Percentiles rank a stretch among this genome's conserved stretches.
Evolutionary conservation across 2,329 filamentous ascomycete species (phyloP).

Genomic region (Calonectria multiphialidica): DNA sequence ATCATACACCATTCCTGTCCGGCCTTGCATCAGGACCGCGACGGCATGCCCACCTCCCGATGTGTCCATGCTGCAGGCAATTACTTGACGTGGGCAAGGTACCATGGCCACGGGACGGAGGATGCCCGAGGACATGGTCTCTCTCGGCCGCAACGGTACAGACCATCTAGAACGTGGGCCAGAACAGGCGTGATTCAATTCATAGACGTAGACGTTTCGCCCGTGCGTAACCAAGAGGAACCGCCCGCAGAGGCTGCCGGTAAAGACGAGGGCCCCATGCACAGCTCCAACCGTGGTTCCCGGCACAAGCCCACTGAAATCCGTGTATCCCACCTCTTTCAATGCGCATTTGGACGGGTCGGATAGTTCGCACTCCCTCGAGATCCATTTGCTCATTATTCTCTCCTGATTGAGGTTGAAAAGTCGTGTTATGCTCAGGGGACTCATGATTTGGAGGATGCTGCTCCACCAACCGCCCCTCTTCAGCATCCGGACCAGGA

Average conservation of each 20-base stretch:
- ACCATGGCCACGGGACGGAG: constrained; percentile 64
- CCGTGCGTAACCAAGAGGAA: constrained; percentile 69
- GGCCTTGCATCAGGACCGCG: constrained; percentile 69
- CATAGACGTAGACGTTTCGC: constrained; percentile 68
- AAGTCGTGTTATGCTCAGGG: constrained; percentile 29
- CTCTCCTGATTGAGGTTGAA: constrained; percentile 42
- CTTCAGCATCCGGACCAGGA: constrained; percentile 66
- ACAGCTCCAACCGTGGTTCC: constrained; percentile 39
- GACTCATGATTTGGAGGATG: constrained; percentile 42
- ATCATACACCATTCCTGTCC: constrained; percentile 72
- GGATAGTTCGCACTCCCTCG: constrained; percentile 52
- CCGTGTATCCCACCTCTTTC: constrained; percentile 47
- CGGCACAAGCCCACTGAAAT: constrained; percentile 51
- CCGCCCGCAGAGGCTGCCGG: constrained; percentile 67
- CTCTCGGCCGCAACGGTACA: constrained; percentile 40
- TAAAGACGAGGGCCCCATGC: constrained; percentile 54
- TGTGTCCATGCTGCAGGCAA: constrained; percentile 74
- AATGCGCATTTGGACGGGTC: constrained; percentile 43
- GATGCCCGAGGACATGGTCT: constrained; percentile 39
- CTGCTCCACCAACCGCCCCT: constrained; percentile 66
- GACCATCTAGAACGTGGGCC: constrained; percentile 37
- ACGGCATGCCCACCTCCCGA: constrained; percentile 66
- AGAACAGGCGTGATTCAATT: constrained; percentile 52
- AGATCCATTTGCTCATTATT: constrained; percentile 56
- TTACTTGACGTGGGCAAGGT: constrained; percentile 66